phyloP scores from a whole-genome alignment of 176 grass and related monocot species.

The Typha latifolia region DNA sequence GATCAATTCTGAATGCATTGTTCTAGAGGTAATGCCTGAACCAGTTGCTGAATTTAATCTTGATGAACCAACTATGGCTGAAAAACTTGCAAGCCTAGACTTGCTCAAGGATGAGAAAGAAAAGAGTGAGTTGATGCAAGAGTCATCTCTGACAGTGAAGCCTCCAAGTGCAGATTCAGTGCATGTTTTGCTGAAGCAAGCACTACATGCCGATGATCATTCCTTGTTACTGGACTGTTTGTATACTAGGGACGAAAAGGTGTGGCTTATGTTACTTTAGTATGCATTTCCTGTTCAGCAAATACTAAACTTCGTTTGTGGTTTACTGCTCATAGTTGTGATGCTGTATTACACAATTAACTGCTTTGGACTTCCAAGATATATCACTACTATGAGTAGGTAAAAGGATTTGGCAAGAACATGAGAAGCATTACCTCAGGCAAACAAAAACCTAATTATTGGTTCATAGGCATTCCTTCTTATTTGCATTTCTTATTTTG shows the following conservation, averaged over 20 bases:
- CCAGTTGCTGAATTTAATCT: constrained; percentile 33
- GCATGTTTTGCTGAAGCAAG: constrained; percentile 91
- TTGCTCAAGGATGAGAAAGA: constrained; percentile 29
- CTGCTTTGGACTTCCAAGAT: no score
- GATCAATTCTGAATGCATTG: no score
- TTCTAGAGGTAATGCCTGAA: constrained; percentile 33
- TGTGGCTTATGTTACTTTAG: constrained; percentile 21
- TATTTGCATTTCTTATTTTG: no score
- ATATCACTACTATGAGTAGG: no score
- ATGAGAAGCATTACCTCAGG: no score
- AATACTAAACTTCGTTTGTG: no score
- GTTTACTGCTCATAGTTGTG: no score
- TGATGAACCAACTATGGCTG: constrained; percentile 75
- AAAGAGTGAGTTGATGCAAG: constrained; percentile 17
- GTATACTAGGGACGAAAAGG: constrained; percentile 77
- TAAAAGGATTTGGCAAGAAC: no score
- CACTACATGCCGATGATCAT: constrained; percentile 76
- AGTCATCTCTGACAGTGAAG: constrained; percentile 34
- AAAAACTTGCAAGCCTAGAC: constrained; percentile 61
- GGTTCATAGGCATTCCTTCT: no score
- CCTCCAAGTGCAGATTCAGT: constrained; percentile 85
- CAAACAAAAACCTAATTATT: no score
- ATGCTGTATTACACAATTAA: no score
- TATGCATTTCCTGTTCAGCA: constrained; percentile 7
- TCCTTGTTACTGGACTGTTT: constrained; percentile 59